A percentile compares a stretch with the other conserved stretches of the same genome.
phyloP scores from a whole-genome alignment of 2,329 filamentous ascomycete species.

The Exophiala spinifera region DNA sequence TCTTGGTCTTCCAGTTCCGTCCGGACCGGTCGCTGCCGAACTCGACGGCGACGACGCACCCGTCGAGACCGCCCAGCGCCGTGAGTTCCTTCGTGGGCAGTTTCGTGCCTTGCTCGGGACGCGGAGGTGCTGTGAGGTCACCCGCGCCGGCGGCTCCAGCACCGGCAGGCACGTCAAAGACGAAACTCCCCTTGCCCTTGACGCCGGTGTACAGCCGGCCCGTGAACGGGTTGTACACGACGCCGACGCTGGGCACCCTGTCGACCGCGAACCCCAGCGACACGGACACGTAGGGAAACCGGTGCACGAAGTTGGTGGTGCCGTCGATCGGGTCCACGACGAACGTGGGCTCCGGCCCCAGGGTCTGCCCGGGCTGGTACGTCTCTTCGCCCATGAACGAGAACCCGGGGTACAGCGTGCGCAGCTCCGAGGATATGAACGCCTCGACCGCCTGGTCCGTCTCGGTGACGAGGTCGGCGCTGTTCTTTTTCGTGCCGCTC shows the following conservation, averaged over 20 bases:
- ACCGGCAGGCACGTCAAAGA: constrained; percentile 31
- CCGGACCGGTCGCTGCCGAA: constrained; percentile 60
- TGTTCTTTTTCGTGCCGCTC: constrained; percentile 47
- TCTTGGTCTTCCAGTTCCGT: constrained; percentile 56
- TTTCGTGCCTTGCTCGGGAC: constrained; percentile 12
- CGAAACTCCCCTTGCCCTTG: constrained; percentile 53
- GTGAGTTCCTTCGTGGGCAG: constrained; percentile 49
- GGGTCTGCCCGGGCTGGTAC: constrained; percentile 52
- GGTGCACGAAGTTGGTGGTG: constrained; percentile 64
- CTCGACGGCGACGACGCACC: constrained; percentile 56
- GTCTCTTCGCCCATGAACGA: constrained; percentile 60
- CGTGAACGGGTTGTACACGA: constrained; percentile 62
- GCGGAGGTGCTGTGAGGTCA: neutral
- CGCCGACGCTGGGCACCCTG: constrained; percentile 52
- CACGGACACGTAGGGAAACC: constrained; percentile 57
- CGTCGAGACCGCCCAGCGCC: constrained; percentile 48
- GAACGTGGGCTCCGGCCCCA: constrained; percentile 57
- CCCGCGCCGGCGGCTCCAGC: neutral
- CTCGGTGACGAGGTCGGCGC: constrained; percentile 62
- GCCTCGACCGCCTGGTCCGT: constrained; percentile 61
- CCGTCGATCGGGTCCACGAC: constrained; percentile 64
- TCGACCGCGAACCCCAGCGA: constrained; percentile 57
- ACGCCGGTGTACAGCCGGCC: constrained; percentile 55
- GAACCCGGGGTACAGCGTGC: constrained; percentile 48
- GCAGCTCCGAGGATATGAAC: constrained; percentile 53